Conservation (phyloP, 306 rosid genomes). For the Aeschynomene evenia region DNA sequence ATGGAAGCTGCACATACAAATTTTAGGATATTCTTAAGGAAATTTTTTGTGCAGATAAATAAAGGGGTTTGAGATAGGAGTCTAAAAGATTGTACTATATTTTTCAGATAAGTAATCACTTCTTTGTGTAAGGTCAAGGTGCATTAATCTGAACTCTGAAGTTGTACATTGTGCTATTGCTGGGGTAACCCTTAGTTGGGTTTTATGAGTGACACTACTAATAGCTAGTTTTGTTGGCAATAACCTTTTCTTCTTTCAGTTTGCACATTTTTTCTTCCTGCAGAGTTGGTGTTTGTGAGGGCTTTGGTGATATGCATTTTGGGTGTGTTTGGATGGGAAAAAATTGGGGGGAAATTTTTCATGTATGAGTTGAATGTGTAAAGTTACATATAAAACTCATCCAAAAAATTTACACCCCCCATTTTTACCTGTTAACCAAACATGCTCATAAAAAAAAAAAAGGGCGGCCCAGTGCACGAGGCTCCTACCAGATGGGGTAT, state of each 20-base stretch:
- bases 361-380: too few species aligned
- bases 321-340: too few species aligned
- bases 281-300: background rate
- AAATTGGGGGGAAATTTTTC: too few species aligned
- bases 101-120: background rate
- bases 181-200: background rate
- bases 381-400: too few species aligned
- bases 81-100: background rate
- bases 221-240: background rate
- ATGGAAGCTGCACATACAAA: slow-evolving; percentile 52
- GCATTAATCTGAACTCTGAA: slow-evolving; percentile 6
- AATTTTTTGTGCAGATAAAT: slow-evolving; percentile 1
- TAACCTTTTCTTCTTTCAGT: background rate
- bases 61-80: background rate
- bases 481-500: too few species aligned
- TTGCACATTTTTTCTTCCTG: background rate
- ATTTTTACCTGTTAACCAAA: too few species aligned
- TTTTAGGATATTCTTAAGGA: slow-evolving; percentile 31
- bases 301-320: background rate
- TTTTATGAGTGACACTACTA: slow-evolving; percentile 15
- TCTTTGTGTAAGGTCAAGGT: background rate
- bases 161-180: slow-evolving; percentile 23
- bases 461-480: too few species aligned
- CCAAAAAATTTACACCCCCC: too few species aligned
- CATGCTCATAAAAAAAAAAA: too few species aligned